Evolutionary conservation across 805 yeast genomes (phyloP), one percentile per base, ranked within the genome.

Genomic region (Pichia heedii): DNA sequence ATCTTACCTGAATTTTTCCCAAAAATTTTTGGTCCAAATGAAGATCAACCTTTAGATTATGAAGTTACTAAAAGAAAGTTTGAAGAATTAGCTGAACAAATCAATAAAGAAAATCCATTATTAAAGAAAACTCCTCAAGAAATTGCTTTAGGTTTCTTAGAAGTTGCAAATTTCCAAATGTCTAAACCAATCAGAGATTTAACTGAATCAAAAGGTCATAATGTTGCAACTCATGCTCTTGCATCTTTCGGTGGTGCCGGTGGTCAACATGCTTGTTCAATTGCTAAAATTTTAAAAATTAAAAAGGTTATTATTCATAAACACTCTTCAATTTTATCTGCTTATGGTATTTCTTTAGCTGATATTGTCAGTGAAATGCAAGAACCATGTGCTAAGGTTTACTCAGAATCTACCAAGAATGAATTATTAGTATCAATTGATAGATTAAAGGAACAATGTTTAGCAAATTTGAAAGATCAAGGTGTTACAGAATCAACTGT

Each of bases 171-270:
- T 54, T 94, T 84, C 54, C 68, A 88, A 1, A 86, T 86, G 95
- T 83, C 93, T 15, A 72, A 93, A 47, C 95, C 96, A 3, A 84
- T 86, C 43, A 71, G 96, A 46, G 79, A 83, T 33, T 65, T 87
- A 43, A 86, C 95, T 0, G 96, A 86, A 58, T 84, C 90, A 3
- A 84, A 79, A 56, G 96, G 96, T 6, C 77, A 79, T 55, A 70
- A 74, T 39, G 70, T 79, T 0, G 57, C 81, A 11, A 67, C 72
- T 11, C 95, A 86, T 58, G 66, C 81, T 43, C 63, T 86, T 46
- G 94, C 88, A 2, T 74, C 90, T 2, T 86, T 86, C 63, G 96
- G 96, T 39, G 96, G 96, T 40, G 95, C 95, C 22, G 96, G 95
- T 42, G 95, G 95, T 10, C 96, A 87, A 62, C 89, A 84, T 60